phyloP scores from a whole-genome alignment of 192 early-diverging fungal genomes.

The Entophlyctis helioformis region DNA sequence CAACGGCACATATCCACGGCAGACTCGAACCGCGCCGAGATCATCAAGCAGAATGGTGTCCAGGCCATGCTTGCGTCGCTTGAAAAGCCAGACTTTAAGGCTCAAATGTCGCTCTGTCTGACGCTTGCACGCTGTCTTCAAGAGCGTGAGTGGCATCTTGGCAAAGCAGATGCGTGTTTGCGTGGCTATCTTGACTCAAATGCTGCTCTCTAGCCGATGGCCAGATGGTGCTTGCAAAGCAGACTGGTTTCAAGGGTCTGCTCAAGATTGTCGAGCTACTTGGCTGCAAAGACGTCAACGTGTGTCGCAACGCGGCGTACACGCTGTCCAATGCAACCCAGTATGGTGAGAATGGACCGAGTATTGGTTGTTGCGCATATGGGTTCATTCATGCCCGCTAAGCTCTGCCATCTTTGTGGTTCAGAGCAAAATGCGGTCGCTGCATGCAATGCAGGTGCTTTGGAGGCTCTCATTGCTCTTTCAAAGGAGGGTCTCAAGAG shows the following conservation, averaged over 20 bases:
- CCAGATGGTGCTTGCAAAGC: background rate
- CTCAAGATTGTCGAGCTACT: constrained; percentile 23
- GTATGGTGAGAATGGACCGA: constrained; percentile 13
- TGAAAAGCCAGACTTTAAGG: constrained; percentile 9
- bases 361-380: too few species aligned
- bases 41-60: constrained; percentile 16
- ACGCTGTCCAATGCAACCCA: constrained; percentile 31
- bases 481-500: constrained; percentile 22
- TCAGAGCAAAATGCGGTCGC: constrained; percentile 27
- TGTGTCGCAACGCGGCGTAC: constrained; percentile 39
- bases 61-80: constrained; percentile 2
- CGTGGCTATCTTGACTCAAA: too few species aligned
- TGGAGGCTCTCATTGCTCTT: constrained; percentile 31
- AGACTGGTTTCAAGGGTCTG: background rate
- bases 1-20: background rate
- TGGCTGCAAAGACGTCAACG: constrained; percentile 23
- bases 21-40: constrained; percentile 15
- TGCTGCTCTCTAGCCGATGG: constrained; percentile 1
- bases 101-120: constrained; percentile 10
- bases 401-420: background rate
- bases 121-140: constrained; percentile 17
- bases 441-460: constrained; percentile 32
- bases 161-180: too few species aligned
- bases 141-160: constrained; percentile 9
- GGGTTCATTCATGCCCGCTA: too few species aligned